Percentiles rank a stretch among this genome's conserved stretches.
Conservation (phyloP, 164 flowering plant species). For the Kalanchoe fedtschenkoi region DNA sequence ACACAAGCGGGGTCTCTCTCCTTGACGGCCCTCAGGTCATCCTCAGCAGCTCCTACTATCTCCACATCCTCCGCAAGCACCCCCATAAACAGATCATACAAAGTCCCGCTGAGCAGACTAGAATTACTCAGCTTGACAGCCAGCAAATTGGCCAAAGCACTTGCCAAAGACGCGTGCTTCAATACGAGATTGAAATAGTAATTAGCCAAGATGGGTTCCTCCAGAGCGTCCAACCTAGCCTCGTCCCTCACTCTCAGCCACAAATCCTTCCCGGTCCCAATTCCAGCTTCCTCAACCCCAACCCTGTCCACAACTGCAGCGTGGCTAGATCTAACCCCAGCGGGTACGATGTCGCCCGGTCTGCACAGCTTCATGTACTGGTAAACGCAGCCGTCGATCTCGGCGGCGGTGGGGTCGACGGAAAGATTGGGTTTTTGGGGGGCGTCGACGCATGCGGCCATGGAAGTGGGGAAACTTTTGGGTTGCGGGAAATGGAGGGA, state of each 20-base stretch:
- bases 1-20: conserved; percentile 69
- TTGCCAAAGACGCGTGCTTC: conserved; percentile 34
- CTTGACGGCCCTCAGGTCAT: conserved; percentile 46
- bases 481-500: background rate
- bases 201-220: conserved; percentile 52
- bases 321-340: background rate
- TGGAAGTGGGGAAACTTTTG: conserved; percentile 12
- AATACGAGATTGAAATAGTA: conserved; percentile 39
- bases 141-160: conserved; percentile 43
- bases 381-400: conserved; percentile 17
- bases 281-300: background rate
- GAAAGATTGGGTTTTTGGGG: conserved; percentile 14
- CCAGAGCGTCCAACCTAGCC: conserved; percentile 31
- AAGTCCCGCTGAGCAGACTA: conserved; percentile 25
- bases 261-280: conserved; percentile 14
- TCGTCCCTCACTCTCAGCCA: conserved; percentile 45
- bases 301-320: background rate
- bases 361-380: conserved; percentile 19
- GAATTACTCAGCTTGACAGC: conserved; percentile 36
- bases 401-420: conserved; percentile 16
- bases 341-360: conserved; percentile 26
- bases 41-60: conserved; percentile 26
- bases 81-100: conserved; percentile 39
- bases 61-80: conserved; percentile 26
- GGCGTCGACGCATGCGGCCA: conserved; percentile 45